phyloP scores from a whole-genome alignment of 331 rosid genomes.

The Phaseolus coccineus region DNA sequence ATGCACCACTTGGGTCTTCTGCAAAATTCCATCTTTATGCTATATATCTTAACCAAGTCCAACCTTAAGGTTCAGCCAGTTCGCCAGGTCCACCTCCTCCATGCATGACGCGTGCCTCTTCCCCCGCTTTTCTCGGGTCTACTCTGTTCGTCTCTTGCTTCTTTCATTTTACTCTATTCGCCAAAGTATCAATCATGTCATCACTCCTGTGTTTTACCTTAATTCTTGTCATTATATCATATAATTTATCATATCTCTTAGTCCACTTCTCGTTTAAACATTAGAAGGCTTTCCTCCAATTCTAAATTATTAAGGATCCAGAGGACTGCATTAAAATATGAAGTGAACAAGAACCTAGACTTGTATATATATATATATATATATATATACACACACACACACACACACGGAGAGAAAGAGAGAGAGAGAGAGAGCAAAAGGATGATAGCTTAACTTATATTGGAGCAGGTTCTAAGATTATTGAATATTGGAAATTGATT shows the following conservation, averaged over 20 bases:
- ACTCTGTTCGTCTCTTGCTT: slow-evolving; percentile 27
- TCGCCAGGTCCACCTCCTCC: slow-evolving; percentile 47
- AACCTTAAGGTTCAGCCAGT: slow-evolving; percentile 43
- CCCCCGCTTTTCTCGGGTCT: slow-evolving; percentile 73
- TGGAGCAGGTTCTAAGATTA: not conserved
- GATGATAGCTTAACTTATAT: not conserved
- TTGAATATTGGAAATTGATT: slow-evolving; percentile 4
- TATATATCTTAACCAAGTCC: slow-evolving; percentile 27
- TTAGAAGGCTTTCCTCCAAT: not conserved
- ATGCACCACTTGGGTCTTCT: slow-evolving; percentile 60
- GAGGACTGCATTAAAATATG: not conserved
- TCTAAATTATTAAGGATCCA: not conserved
- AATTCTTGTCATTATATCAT: not conserved
- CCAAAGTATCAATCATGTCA: slow-evolving; percentile 16
- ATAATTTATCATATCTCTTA: not conserved
- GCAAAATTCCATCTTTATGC: slow-evolving; percentile 54
- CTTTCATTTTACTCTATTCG: not conserved
- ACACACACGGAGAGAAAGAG: too few species aligned
- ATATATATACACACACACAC: too few species aligned
- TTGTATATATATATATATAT: not conserved
- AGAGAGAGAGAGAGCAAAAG: not conserved
- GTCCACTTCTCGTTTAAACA: not conserved
- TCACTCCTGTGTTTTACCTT: slow-evolving; percentile 13
- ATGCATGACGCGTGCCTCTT: slow-evolving; percentile 58
- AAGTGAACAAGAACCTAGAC: not conserved